These are phyloP conservation scores for Hyphopichia homilentoma DNA, from an alignment of 805 yeast genomes.

Conservation along the genomic window DNA sequence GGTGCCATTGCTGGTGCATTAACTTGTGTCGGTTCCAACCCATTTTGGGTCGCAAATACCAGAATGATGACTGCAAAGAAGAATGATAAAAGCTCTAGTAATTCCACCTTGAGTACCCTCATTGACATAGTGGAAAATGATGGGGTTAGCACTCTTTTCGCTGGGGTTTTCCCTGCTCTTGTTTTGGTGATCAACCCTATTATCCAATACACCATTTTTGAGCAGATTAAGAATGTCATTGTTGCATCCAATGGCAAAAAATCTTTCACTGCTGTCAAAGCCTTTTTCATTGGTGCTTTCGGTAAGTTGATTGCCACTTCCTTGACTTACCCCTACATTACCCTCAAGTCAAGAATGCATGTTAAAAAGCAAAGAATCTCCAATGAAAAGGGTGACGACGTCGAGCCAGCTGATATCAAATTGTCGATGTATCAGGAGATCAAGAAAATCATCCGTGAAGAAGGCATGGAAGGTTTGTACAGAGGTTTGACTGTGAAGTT, in stretches of 20 bases:
- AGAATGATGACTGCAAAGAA: conserved; percentile 66
- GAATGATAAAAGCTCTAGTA: conserved; percentile 12
- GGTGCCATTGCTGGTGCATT: conserved; percentile 88
- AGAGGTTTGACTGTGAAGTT: conserved; percentile 79
- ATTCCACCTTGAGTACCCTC: conserved; percentile 53
- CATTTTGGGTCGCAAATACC: conserved; percentile 94
- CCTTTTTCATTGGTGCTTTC: conserved; percentile 82
- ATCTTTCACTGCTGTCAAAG: conserved; percentile 66
- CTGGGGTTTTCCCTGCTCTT: conserved; percentile 86
- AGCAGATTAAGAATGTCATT: conserved; percentile 71
- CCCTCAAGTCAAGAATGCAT: conserved; percentile 87
- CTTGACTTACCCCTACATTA: conserved; percentile 86
- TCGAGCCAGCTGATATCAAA: conserved; percentile 15
- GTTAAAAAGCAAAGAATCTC: conserved; percentile 40
- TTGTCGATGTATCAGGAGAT: conserved; percentile 49
- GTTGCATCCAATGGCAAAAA: conserved; percentile 47
- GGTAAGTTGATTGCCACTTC: conserved; percentile 89
- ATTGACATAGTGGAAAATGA: conserved; percentile 63
- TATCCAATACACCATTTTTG: conserved; percentile 88
- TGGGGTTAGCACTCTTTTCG: conserved; percentile 69
- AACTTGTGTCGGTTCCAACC: conserved; percentile 79
- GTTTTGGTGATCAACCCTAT: conserved; percentile 85
- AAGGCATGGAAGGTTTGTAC: conserved; percentile 76
- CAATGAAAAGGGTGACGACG: conserved; percentile 4
- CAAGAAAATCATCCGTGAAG: conserved; percentile 56